Base-by-base conservation (phyloP, 2,329 filamentous ascomycete species). In the Lachnellula arida region DNA sequence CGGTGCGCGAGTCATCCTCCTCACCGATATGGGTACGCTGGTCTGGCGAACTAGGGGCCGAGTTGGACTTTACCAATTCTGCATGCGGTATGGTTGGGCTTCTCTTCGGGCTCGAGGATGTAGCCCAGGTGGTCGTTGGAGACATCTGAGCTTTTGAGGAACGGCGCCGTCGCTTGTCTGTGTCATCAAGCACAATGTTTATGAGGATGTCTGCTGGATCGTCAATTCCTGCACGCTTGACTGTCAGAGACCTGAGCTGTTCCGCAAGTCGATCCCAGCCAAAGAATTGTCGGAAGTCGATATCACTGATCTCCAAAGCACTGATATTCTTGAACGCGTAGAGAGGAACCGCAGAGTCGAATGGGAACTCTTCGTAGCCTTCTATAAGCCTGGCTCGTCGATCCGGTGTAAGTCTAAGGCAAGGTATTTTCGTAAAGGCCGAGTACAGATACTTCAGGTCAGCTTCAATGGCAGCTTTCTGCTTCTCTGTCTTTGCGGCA, bases 381-480 rank as follows among this genome's bases (percentile, higher is more conserved):
- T 87, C 83, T 64, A 99, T 97, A 59, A 97, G 78, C 52, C 88
- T 86, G 49, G 93, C 92, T 63, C 91, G 89, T 77, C 91, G 92
- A 72, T 99, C 94, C n/a, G 92, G 92, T 28, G 92, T 86, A 54
- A 99, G 78, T 61, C 88, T 86, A 60, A 99, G 78, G 68, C 90
- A 96, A 0, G 94, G 94, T 44, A 99, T 96, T 75, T 97, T 99
- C 68, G 94, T 99, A 70, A 97, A 99, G 55, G 94, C 91, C 43
- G 94, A 97, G 75, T 97, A 99, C 35, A 99, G 79, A 71, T 99
- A 97, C 72, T 93, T 97, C 64, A 97, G 76, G 71, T 99, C 94
- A 55, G 88, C 84, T 69, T 94, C 86, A 54, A 94, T 75, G 46
- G 90, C 88, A 56, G 87, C 87, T 73, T 95, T 96, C 71, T 94